These are phyloP conservation scores for Cercospora sesami DNA, from an alignment of 2,329 filamentous ascomycete species.

Conservation along the genomic window DNA sequence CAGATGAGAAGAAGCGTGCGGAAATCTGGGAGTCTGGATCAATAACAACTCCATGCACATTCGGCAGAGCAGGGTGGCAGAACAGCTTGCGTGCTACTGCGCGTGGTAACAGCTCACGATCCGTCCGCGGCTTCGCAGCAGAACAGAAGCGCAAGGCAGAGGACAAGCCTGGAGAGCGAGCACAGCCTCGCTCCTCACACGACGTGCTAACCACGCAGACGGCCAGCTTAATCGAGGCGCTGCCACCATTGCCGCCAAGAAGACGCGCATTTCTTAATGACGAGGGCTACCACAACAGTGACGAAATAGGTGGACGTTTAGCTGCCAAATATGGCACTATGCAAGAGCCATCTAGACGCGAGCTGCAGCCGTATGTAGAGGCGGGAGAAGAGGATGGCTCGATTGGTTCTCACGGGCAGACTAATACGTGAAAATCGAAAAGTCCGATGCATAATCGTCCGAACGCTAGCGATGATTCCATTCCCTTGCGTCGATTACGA, in stretches of 20 bases:
- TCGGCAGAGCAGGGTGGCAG: slow-evolving; percentile 15
- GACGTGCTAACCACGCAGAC: not conserved
- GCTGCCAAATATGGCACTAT: slow-evolving; percentile 24
- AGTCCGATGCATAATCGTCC: not conserved
- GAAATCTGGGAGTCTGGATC: slow-evolving; percentile 16
- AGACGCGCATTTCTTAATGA: slow-evolving; percentile 5
- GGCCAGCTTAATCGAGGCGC: not conserved
- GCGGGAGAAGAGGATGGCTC: slow-evolving; percentile 22
- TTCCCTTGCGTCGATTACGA: not conserved
- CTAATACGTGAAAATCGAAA: not conserved
- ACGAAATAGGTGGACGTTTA: not conserved
- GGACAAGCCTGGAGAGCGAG: not conserved
- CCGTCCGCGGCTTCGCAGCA: not conserved
- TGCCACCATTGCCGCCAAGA: slow-evolving; percentile 16
- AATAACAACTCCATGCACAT: slow-evolving; percentile 9
- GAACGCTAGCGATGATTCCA: not conserved
- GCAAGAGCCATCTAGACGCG: slow-evolving; percentile 23
- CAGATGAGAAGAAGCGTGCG: slow-evolving; percentile 20
- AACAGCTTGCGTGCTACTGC: not conserved
- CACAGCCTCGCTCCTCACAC: not conserved
- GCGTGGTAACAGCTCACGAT: not conserved
- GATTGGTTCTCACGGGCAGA: not conserved
- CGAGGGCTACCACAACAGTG: not conserved
- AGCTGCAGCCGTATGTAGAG: slow-evolving; percentile 33
- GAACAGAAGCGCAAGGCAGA: not conserved